Evolutionary conservation across 345 rosid genomes (phyloP), one percentile per base, ranked within the genome.

Genomic region (Gossypium thurberi): DNA sequence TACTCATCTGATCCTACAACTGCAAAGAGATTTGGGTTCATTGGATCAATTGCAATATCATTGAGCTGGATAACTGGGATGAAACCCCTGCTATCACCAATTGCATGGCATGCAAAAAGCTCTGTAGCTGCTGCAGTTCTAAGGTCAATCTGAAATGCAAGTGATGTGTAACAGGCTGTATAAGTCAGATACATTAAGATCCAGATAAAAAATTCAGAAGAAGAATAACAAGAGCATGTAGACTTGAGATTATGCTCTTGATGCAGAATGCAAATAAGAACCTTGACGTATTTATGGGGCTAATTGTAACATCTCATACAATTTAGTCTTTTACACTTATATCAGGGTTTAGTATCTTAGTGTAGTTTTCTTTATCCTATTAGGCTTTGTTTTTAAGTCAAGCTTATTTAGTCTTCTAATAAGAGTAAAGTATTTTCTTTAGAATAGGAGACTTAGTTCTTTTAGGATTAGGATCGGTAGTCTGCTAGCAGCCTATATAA

Each of bases 61-160:
- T 59, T 25, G n/a, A 59, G 63, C 13, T 59, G 14, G 63, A 59
- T 25, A 25, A 59, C n/a, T 59, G n/a, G n/a, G 40, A 25, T 13
- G 63, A 25, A 59, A 59, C 8, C 15, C n/a, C 63, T 59, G n/a
- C 40, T 59, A 25, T 25, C 63, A 25, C 14, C n/a, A 13, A 59
- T 25, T 59, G 63, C 17, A 25, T 25, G 15, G 37, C 63, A 59
- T 25, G 63, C 14, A n/a, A 59, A 59, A 59, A 59, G 63, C 14
- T 59, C 63, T 25, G 63, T 59, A 59, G 63, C 40, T 25, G 33
- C 40, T 11, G 40, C 63, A 25, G 63, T 59, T 59, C 63, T 25
- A 59, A 59, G 63, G 26, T 59, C 63, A 13, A 89, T 83, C 98
- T 94, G 93, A 80, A 82, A 84, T 52, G 57, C 70, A 26, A 82